Conservation (phyloP, 257 asterid genomes). For the Fraxinus pennsylvanica region DNA sequence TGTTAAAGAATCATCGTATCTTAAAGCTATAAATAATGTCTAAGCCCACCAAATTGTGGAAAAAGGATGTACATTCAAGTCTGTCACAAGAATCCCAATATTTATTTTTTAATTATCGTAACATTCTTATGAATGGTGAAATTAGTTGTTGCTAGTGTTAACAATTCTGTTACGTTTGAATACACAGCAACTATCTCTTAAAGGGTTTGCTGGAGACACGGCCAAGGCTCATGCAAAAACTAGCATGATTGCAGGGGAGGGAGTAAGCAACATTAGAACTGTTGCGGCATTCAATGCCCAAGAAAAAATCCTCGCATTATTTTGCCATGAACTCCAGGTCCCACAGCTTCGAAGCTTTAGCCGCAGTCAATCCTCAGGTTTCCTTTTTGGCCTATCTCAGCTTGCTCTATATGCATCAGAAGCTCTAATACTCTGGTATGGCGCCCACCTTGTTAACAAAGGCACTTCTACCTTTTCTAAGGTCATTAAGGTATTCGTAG, state of each 20-base stretch:
- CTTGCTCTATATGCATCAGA: conserved; percentile 93
- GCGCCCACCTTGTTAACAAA: conserved; percentile 73
- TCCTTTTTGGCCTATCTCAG: conserved; percentile 89
- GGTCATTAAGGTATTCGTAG: conserved; percentile 91
- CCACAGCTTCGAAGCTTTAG: conserved; percentile 70
- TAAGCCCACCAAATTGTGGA: too few relatives aligned
- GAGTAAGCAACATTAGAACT: conserved; percentile 94
- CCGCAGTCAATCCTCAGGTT: conserved; percentile 72
- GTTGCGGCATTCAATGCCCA: conserved; percentile 97
- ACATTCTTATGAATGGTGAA: too few relatives aligned
- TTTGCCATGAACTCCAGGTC: conserved; percentile 65
- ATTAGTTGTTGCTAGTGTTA: background rate
- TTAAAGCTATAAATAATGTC: too few relatives aligned
- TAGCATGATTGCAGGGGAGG: conserved; percentile 99
- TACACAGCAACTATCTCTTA: conserved; percentile 87
- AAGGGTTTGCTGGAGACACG: conserved; percentile 97
- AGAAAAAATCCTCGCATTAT: conserved; percentile 69
- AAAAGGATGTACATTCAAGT: too few relatives aligned
- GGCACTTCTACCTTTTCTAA: conserved; percentile 87
- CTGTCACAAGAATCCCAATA: too few relatives aligned
- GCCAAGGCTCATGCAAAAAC: conserved; percentile 97
- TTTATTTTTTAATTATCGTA: too few relatives aligned
- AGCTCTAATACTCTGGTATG: conserved; percentile 93
- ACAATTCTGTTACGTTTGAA: background rate
- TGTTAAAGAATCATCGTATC: too few relatives aligned